These are phyloP conservation scores for Penicillium polonicum DNA, from an alignment of 2,329 filamentous ascomycete genomes.

Conservation along the genomic window DNA sequence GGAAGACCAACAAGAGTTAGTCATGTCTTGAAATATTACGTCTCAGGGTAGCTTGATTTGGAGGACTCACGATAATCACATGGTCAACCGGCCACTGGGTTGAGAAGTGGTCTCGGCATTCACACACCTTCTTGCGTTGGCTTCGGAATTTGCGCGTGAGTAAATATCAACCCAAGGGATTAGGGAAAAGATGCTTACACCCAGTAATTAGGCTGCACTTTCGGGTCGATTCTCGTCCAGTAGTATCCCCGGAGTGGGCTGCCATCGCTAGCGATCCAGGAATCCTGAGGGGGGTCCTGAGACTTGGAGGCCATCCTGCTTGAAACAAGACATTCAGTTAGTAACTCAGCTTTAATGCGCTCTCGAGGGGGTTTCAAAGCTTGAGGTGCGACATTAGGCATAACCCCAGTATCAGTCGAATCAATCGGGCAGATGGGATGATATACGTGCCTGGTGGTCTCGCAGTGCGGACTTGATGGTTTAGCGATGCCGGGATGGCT, in stretches of 20 bases:
- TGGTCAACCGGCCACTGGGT: conserved; percentile 1
- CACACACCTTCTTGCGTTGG: not conserved
- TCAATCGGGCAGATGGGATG: not conserved
- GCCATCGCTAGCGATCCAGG: not conserved
- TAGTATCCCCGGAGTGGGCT: not conserved
- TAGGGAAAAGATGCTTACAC: not conserved
- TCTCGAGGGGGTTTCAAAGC: not conserved
- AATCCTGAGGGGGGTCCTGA: not conserved
- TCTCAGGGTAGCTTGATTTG: not conserved
- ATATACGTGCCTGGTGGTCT: not conserved
- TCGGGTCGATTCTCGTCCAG: not conserved
- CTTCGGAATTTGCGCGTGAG: not conserved
- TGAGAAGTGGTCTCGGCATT: not conserved
- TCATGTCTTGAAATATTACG: not conserved
- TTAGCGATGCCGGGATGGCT: not conserved
- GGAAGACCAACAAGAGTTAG: not conserved
- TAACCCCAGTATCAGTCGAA: not conserved
- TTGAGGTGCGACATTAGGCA: not conserved
- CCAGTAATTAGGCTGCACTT: conserved; percentile 1
- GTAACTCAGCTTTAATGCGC: not conserved
- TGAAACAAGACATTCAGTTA: not conserved
- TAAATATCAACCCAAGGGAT: not conserved
- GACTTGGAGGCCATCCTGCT: not conserved
- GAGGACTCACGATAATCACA: not conserved
- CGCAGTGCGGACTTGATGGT: not conserved